Conservation (phyloP, 208 protist species). For the Leishmania mexicana region DNA sequence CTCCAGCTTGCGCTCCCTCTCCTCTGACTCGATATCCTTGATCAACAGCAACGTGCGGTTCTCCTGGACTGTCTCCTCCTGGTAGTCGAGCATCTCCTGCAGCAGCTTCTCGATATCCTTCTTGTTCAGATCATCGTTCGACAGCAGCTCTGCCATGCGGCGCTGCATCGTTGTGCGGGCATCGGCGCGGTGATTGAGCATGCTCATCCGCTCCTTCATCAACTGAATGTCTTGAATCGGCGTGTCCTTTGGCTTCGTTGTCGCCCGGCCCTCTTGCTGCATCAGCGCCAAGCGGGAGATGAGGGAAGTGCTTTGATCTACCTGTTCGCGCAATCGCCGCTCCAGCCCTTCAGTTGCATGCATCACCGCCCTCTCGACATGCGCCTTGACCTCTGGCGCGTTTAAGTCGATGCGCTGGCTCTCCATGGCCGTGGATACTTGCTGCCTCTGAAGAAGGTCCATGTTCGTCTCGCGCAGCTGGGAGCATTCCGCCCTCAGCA, state of each 20-base stretch:
- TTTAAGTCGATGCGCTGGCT: constrained; percentile 19
- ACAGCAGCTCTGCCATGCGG: constrained; percentile 54
- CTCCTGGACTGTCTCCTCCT: constrained; percentile 63
- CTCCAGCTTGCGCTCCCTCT: constrained; percentile 41
- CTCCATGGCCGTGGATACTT: neutral
- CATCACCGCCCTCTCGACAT: constrained; percentile 38
- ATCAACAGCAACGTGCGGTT: constrained; percentile 53
- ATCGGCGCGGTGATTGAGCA: constrained; percentile 29
- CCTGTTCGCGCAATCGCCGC: constrained; percentile 37
- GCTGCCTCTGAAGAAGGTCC: constrained; percentile 7
- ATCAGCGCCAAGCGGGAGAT: constrained; percentile 50
- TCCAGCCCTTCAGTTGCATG: constrained; percentile 41
- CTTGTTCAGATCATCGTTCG: constrained; percentile 40
- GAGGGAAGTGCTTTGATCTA: constrained; percentile 45
- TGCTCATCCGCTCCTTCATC: constrained; percentile 36
- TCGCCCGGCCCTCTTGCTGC: constrained; percentile 43
- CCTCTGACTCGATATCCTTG: constrained; percentile 60
- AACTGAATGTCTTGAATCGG: constrained; percentile 25
- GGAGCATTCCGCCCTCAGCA: constrained; percentile 18
- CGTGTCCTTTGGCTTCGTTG: constrained; percentile 33
- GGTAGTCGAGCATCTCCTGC: constrained; percentile 74
- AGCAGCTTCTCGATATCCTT: constrained; percentile 60
- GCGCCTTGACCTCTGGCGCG: constrained; percentile 37
- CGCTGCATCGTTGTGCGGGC: constrained; percentile 48
- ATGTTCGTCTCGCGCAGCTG: constrained; percentile 17